phyloP scores from a whole-genome alignment of 169 alveolate genomes.

The Plasmodium cynomolgi region DNA sequence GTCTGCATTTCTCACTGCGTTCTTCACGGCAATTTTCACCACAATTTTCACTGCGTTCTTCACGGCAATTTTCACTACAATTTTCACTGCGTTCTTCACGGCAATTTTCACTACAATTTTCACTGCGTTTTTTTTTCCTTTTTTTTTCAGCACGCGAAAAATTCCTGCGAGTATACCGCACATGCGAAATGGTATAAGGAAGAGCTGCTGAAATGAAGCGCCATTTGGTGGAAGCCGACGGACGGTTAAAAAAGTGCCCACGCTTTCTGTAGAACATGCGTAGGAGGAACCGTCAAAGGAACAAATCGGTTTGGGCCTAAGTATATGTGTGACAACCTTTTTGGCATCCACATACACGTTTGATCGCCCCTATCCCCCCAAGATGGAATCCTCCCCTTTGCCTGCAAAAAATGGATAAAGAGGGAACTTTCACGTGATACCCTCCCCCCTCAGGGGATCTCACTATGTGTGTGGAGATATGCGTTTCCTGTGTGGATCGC shows the following conservation, averaged over 20 bases:
- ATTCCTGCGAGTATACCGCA: conserved; percentile 22
- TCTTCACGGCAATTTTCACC: no score
- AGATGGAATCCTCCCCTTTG: neutral
- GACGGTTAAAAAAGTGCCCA: no score
- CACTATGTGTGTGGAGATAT: neutral
- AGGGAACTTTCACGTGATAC: neutral
- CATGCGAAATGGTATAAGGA: conserved; percentile 51
- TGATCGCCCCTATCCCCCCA: neutral
- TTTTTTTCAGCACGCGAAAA: conserved; percentile 43
- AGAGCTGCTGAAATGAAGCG: conserved; percentile 25
- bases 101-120: no score
- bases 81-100: neutral
- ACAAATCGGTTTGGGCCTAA: neutral
- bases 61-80: no score
- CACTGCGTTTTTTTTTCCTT: neutral
- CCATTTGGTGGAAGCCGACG: neutral
- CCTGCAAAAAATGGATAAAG: neutral
- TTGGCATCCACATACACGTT: neutral
- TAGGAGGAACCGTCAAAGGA: neutral
- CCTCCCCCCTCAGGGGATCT: neutral
- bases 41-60: neutral
- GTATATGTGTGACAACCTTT: neutral
- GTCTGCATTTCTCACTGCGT: neutral
- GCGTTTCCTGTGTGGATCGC: neutral
- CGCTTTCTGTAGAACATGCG: neutral